Base-by-base conservation (phyloP, 768 basidiomycete species). In the Lentinula sp. region DNA sequence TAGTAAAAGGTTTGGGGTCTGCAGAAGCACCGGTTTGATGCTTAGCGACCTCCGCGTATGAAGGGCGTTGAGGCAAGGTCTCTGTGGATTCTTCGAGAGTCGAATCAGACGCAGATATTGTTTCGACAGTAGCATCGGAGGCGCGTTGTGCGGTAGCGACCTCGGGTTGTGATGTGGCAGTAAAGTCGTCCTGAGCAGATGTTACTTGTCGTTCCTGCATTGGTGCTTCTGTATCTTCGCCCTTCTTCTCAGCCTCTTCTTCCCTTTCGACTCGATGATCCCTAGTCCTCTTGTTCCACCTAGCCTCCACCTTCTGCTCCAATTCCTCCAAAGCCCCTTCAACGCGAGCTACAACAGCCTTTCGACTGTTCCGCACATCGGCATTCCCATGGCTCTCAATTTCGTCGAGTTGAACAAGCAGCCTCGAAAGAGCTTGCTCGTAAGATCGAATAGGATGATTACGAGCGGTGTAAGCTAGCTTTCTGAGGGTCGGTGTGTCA, bases 381-480 rank as follows among this genome's bases (percentile, higher is more conserved):
- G 74, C 75, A 63, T 86, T 82, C 3, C 88, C 89, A 53, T 75
- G 77, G 63, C 84, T 86, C 35, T 84, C 79, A 32, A 91, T 76
- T 0, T 75, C 78, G 65, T 91, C 89, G 28, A 90, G 75, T 62
- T 78, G 74, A 10, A 75, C 66, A 18, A 91, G 71, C 28, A 91
- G 75, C 43, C 76, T 72, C 55, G 77, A 77, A n/a, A 90, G 72
- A 18, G 80, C 78, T 64, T 88, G 79, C 64, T 86, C 82, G 70
- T 87, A 85, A 63, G 76, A 79, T 59, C 84, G 84, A 42, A 90
- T 73, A 0, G 84, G 79, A 31, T 82, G 79, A 69, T 89, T 91
- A 51, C 69, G 71, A 9, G 81, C 65, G 31, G 82, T 84, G 75
- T 81, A 89, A 4, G 82, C 76, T 9, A 91, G 79, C 40, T 73